Conservation (phyloP, 345 rosid genomes). For the Eucalyptus victrix region DNA sequence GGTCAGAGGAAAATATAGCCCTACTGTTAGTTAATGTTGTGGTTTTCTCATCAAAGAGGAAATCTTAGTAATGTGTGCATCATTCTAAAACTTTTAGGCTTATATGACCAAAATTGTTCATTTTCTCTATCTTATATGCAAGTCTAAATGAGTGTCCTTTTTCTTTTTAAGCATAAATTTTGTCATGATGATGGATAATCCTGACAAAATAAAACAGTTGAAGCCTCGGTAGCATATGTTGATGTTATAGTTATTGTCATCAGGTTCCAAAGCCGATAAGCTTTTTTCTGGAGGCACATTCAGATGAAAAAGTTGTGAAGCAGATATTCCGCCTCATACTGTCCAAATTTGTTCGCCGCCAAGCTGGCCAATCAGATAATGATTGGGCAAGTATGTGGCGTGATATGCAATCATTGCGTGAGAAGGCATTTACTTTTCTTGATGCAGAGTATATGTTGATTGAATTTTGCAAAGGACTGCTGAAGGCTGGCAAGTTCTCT, state of each 20-base stretch:
- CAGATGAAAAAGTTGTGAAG: conserved; percentile 79
- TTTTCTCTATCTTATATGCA: not conserved
- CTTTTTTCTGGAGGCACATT: conserved; percentile 64
- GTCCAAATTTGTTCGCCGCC: conserved; percentile 84
- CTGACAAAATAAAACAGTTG: not conserved
- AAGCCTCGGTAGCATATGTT: not conserved
- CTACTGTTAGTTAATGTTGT: not conserved
- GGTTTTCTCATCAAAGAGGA: not conserved
- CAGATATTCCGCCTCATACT: conserved; percentile 91
- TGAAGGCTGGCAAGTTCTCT: conserved; percentile 97
- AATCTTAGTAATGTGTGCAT: not conserved
- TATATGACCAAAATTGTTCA: not conserved
- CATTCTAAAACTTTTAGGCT: not conserved
- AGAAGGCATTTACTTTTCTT: conserved; percentile 86
- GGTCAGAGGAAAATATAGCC: not conserved
- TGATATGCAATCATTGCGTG: conserved; percentile 66
- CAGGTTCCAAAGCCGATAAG: conserved; percentile 88
- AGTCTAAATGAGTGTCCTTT: not conserved
- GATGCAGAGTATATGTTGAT: conserved; percentile 79
- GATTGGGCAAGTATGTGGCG: conserved; percentile 99
- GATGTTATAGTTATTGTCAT: not conserved
- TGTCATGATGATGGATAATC: not conserved
- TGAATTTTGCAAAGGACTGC: conserved; percentile 93
- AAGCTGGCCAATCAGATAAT: conserved; percentile 77
- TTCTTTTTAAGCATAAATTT: not conserved